These are phyloP conservation scores for Eremomyces bilateralis DNA, from an alignment of 495 filamentous ascomycete species.

Conservation along the genomic window DNA sequence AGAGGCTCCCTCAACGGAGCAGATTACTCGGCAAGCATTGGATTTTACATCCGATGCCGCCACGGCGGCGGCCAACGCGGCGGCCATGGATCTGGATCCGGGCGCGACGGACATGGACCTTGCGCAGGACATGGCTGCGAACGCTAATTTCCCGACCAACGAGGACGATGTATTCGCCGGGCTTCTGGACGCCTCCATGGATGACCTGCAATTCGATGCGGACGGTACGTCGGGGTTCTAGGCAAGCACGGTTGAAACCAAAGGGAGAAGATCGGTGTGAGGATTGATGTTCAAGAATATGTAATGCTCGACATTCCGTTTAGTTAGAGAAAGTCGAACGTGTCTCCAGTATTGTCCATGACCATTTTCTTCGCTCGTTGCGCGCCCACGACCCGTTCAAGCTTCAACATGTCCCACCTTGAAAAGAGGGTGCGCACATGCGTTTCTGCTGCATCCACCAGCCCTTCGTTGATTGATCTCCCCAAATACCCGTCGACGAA, in stretches of 20 bases:
- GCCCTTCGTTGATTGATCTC: conserved; percentile 30
- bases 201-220: too few relatives aligned
- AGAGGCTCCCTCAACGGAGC: too few relatives aligned
- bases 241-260: too few relatives aligned
- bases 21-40: too few relatives aligned
- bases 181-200: too few relatives aligned
- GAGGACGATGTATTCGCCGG: too few relatives aligned
- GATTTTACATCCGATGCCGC: too few relatives aligned
- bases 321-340: conserved; percentile 51
- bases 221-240: too few relatives aligned
- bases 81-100: not conserved
- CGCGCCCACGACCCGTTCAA: conserved; percentile 75
- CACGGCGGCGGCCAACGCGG: conserved; percentile 1
- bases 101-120: not conserved
- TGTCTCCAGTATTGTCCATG: conserved; percentile 63
- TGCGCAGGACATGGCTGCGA: not conserved
- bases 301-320: not conserved
- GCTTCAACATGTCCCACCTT: conserved; percentile 64
- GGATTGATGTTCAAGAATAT: not conserved
- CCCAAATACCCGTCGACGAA: conserved; percentile 49
- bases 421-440: conserved; percentile 59
- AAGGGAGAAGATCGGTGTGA: too few relatives aligned
- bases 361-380: conserved; percentile 45
- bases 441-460: conserved; percentile 13
- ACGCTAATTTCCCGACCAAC: too few relatives aligned